Percentiles rank a stretch among this genome's conserved stretches.
Conservation (phyloP, 805 yeast species). For the Saccharomyces paradoxus region DNA sequence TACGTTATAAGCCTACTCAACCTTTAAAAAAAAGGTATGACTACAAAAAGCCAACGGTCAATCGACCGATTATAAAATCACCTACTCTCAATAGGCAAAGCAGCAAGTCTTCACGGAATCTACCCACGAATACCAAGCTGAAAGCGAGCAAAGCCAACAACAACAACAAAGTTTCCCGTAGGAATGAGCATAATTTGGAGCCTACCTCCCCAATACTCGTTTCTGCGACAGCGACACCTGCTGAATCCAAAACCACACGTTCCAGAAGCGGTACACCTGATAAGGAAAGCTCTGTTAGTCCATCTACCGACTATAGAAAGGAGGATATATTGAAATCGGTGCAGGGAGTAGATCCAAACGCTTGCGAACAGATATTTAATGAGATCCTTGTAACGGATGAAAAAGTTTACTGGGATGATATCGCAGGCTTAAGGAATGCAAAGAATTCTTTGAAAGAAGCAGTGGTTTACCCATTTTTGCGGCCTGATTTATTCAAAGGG, state of each 20-base stretch:
- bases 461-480: slow-evolving; percentile 88
- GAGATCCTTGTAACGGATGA: slow-evolving; percentile 90
- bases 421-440: slow-evolving; percentile 86
- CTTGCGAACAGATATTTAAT: slow-evolving; percentile 78
- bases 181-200: background rate
- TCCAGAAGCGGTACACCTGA: slow-evolving; percentile 4
- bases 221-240: background rate
- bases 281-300: background rate
- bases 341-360: slow-evolving; percentile 65
- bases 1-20: slow-evolving; percentile 1
- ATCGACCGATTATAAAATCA: slow-evolving; percentile 14
- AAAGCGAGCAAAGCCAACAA: background rate
- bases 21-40: slow-evolving; percentile 12
- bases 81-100: slow-evolving; percentile 4
- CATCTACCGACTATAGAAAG: slow-evolving; percentile 4
- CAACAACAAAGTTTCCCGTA: background rate
- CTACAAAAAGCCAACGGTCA: slow-evolving; percentile 14
- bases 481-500: slow-evolving; percentile 90
- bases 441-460: slow-evolving; percentile 87
- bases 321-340: slow-evolving; percentile 23
- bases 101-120: background rate
- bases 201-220: background rate
- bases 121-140: background rate
- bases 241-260: background rate
- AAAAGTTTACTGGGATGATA: slow-evolving; percentile 91